Percentiles rank a stretch among this genome's conserved stretches.
These are phyloP conservation scores for Ceratobasidium sp. DNA, from an alignment of 1,284 basidiomycete genomes.

Conservation along the genomic window DNA sequence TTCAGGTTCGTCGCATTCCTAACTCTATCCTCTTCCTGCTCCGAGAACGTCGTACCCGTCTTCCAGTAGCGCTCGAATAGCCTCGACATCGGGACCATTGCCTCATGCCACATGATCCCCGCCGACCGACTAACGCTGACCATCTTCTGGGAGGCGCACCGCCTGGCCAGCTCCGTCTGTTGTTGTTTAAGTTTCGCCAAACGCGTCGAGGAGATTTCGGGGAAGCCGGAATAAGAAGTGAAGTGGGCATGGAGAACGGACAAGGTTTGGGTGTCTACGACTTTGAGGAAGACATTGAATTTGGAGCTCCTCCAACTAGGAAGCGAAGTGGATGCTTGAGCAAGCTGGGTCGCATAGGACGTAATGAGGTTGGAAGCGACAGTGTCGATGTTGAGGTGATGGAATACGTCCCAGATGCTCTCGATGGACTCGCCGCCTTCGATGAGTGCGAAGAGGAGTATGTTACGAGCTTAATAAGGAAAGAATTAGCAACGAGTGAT, in stretches of 20 bases:
- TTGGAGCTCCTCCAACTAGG: neutral
- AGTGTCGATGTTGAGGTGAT: constrained; percentile 35
- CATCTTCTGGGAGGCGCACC: neutral
- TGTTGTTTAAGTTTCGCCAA: neutral
- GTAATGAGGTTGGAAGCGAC: neutral
- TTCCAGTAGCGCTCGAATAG: constrained; percentile 31
- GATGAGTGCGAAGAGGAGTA: constrained; percentile 2
- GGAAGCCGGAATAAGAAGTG: constrained; percentile 16
- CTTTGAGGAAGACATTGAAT: neutral
- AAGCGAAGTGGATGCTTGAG: neutral
- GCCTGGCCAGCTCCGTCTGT: neutral
- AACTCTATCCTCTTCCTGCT: neutral
- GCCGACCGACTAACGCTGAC: neutral
- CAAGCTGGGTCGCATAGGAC: neutral
- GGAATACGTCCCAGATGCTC: constrained; percentile 30
- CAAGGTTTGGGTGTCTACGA: constrained; percentile 6
- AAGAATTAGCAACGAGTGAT: neutral
- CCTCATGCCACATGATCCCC: constrained; percentile 18
- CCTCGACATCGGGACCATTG: neutral
- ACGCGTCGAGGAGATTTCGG: neutral
- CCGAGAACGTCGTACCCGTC: constrained; percentile 4
- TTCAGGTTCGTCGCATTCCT: constrained; percentile 8
- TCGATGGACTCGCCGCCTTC: constrained; percentile 1
- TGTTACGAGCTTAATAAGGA: constrained; percentile 17
- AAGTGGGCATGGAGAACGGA: neutral